Evolutionary conservation across 176 grass and related monocot genomes (phyloP).

Genomic region (Zoysia pacifica): DNA sequence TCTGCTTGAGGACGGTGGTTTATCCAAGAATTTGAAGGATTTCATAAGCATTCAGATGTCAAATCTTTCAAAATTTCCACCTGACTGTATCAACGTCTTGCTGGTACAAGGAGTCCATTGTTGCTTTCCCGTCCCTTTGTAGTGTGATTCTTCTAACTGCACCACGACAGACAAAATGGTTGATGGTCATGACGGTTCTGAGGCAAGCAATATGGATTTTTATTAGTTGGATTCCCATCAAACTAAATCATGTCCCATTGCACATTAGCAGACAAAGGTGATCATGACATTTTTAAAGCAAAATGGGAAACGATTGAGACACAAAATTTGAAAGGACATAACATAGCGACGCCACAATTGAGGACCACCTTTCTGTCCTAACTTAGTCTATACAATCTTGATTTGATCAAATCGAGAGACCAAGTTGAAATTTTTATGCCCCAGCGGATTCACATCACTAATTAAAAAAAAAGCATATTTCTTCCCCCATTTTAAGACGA

Average conservation of each 20-base stretch:
- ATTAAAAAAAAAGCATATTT: not conserved
- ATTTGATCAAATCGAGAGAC: not conserved
- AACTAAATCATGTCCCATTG: not conserved
- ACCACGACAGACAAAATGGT: conserved; percentile 24
- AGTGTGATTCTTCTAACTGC: conserved; percentile 60
- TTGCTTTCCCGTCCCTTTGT: conserved; percentile 54
- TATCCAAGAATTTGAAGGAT: not conserved
- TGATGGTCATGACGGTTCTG: conserved; percentile 15
- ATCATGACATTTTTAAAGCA: not conserved
- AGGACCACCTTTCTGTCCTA: not conserved
- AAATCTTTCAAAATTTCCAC: conserved; percentile 44
- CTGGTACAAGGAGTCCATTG: conserved; percentile 63
- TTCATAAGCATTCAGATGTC: not conserved
- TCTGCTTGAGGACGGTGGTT: not conserved
- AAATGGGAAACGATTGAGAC: not conserved
- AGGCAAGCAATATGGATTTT: conserved; percentile 10
- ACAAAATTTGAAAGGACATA: not conserved
- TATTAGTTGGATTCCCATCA: not conserved
- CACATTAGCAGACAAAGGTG: not conserved
- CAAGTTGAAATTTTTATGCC: not conserved
- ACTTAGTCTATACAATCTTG: not conserved
- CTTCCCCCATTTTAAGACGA: not conserved
- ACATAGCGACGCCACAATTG: not conserved
- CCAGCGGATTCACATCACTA: not conserved
- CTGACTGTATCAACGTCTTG: conserved; percentile 61